These are phyloP conservation scores for Ogataea methylovora DNA, from an alignment of 805 yeast genomes.

Conservation along the genomic window DNA sequence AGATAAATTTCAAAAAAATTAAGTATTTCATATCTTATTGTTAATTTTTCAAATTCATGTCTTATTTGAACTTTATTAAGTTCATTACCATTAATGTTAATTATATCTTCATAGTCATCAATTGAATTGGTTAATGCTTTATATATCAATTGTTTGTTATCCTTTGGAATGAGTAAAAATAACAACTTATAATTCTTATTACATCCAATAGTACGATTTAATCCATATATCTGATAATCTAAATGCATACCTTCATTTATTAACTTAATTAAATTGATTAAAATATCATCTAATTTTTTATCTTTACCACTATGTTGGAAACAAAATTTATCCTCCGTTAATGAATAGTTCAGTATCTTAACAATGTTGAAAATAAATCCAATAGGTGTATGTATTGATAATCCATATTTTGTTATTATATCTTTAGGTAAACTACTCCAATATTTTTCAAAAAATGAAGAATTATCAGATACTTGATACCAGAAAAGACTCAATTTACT, in stretches of 20 bases:
- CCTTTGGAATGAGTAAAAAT: slow-evolving; percentile 32
- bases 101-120: slow-evolving; percentile 13
- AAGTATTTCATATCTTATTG: slow-evolving; percentile 37
- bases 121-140: slow-evolving; percentile 19
- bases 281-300: slow-evolving; percentile 12
- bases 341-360: slow-evolving; percentile 43
- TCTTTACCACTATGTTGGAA: slow-evolving; percentile 11
- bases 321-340: slow-evolving; percentile 25
- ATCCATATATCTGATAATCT: slow-evolving; percentile 42
- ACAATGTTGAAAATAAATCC: slow-evolving; percentile 44
- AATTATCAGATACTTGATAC: slow-evolving; percentile 15
- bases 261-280: slow-evolving; percentile 15
- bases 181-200: slow-evolving; percentile 35
- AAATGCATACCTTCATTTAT: slow-evolving; percentile 33
- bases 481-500: slow-evolving; percentile 17
- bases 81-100: slow-evolving; percentile 4
- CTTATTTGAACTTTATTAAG: slow-evolving; percentile 16
- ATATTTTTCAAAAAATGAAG: slow-evolving; percentile 19
- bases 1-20: slow-evolving; percentile 39
- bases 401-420: slow-evolving; percentile 28
- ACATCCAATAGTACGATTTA: slow-evolving; percentile 48
- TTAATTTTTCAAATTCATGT: slow-evolving; percentile 38
- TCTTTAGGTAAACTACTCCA: slow-evolving; percentile 27
- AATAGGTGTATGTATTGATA: slow-evolving; percentile 47
- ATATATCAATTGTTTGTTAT: slow-evolving; percentile 6